Percentiles rank a stretch among this genome's conserved stretches.
Evolutionary conservation across 306 rosid species (phyloP).

Genomic region (Pterocarpus macrocarpus): DNA sequence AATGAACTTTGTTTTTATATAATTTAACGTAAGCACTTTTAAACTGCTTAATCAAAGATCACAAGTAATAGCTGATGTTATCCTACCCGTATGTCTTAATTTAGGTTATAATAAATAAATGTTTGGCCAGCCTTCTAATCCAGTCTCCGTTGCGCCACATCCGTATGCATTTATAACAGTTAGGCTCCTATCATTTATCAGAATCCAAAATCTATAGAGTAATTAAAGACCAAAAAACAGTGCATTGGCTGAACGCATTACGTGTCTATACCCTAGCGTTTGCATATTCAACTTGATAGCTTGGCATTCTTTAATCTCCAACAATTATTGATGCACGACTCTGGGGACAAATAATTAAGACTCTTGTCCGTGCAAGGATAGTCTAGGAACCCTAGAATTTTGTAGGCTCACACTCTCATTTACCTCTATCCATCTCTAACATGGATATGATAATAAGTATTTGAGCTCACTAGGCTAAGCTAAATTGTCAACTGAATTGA

Average conservation of each 20-base stretch:
- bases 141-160: slow-evolving; percentile 8
- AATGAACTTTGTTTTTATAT: no score
- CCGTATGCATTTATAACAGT: background rate
- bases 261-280: slow-evolving; percentile 18
- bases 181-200: background rate
- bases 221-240: background rate
- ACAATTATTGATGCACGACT: slow-evolving; percentile 11
- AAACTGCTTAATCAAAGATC: background rate
- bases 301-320: background rate
- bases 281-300: slow-evolving; percentile 14
- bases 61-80: background rate
- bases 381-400: background rate
- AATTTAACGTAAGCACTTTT: no score
- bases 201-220: background rate
- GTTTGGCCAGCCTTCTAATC: background rate
- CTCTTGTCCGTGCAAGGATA: slow-evolving; percentile 4
- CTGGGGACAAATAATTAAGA: slow-evolving; percentile 26
- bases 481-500: slow-evolving; percentile 21
- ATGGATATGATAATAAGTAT: background rate
- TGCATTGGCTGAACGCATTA: background rate
- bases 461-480: background rate
- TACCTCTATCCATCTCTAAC: background rate
- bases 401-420: slow-evolving; percentile 15
- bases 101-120: background rate
- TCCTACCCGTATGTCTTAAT: background rate